Evolutionary conservation across 1,284 basidiomycete species (phyloP), one percentile per base, ranked within the genome.

Genomic region (Moesziomyces antarcticus): DNA sequence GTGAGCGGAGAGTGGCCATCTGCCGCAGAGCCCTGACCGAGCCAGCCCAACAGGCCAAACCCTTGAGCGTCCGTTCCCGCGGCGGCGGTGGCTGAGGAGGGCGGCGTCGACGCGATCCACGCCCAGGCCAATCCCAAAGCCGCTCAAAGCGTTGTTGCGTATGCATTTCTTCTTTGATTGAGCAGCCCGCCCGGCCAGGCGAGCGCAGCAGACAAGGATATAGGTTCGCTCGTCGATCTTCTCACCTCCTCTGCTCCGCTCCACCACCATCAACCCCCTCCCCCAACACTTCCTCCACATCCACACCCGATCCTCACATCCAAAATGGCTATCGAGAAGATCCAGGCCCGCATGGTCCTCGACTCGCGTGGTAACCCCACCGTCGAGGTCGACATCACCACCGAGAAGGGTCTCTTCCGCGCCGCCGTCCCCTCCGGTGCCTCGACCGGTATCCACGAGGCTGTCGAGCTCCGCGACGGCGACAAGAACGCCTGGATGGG

Each of bases 401-500:
- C 82, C 54, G 78, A 75, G 43, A 84, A 84, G 75, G 95, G 96
- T 75, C 91, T 91, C 80, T 99, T 92, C 92, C 92, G 93, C 76
- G 93, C 94, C 73, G 90, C 93, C 75, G 97, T 99, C 48, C 97
- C 97, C 60, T 98, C 95, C 63, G 97, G 97, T 85, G 97, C 97
- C 52, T 99, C 96, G 67, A 99, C 96, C 63, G 97, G 97, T 88
- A 88, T 94, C 79, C 94, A 99, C 87, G 97, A 99, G 87, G 97
- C 97, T 75, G 93, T 97, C 77, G 97, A 99, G 88, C 92, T 99
- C 85, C 93, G 97, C 80, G 97, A 99, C 87, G 92, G 91, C 74
- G 96, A 95, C 88, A 96, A 96, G 87, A 87, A 87, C 81, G 89
- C 89, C 81, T 99, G 97, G 86, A 89, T 97, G 82, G 97, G 97